Evolutionary conservation across 2,329 filamentous ascomycete species (phyloP).

Genomic region (Sporothrix euskadiensis): DNA sequence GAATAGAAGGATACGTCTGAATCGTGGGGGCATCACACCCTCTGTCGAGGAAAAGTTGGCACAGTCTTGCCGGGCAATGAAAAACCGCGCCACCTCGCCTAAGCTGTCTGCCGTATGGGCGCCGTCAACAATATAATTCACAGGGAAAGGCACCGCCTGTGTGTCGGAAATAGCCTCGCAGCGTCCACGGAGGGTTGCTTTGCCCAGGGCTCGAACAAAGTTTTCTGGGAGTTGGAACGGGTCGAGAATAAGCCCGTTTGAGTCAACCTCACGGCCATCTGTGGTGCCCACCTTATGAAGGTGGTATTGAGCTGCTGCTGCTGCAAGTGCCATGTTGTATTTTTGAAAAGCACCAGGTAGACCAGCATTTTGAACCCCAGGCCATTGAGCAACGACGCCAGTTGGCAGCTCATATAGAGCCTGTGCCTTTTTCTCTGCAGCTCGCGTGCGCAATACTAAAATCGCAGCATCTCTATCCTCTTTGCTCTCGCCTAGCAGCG

Average conservation of each 20-base stretch:
- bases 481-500: neutral
- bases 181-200: constrained; percentile 75
- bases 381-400: constrained; percentile 49
- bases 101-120: constrained; percentile 93
- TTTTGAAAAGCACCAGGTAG: constrained; percentile 52
- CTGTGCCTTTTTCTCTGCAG: constrained; percentile 52
- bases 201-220: constrained; percentile 65
- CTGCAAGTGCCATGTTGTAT: constrained; percentile 55
- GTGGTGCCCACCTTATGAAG: constrained; percentile 23
- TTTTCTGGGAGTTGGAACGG: constrained; percentile 20
- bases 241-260: constrained; percentile 53
- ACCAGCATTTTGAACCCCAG: constrained; percentile 52
- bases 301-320: constrained; percentile 36
- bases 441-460: constrained; percentile 59
- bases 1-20: constrained; percentile 68
- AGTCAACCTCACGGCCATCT: constrained; percentile 25
- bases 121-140: constrained; percentile 81
- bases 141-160: constrained; percentile 61
- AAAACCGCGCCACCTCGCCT: constrained; percentile 79
- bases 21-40: neutral
- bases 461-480: constrained; percentile 42
- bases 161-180: constrained; percentile 59
- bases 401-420: constrained; percentile 49
- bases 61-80: constrained; percentile 42
- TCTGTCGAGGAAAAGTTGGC: constrained; percentile 24